These are phyloP conservation scores for Candida albicans DNA, from an alignment of 1,139 yeast species.

Conservation along the genomic window DNA sequence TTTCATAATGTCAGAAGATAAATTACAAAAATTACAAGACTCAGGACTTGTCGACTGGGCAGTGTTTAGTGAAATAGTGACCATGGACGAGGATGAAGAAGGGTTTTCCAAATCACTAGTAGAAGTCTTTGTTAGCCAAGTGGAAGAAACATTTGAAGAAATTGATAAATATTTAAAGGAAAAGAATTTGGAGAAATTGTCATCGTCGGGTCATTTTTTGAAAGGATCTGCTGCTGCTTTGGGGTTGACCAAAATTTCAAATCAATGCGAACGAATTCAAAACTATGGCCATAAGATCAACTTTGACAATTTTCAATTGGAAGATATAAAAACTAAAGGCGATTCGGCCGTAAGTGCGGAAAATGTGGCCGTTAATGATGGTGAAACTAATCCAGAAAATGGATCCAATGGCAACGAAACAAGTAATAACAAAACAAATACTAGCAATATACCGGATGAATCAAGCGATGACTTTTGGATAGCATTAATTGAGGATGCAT, in stretches of 20 bases:
- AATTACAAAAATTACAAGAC: constrained; percentile 39
- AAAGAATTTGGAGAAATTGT: constrained; percentile 58
- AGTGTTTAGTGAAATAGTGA: constrained; percentile 81
- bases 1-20: constrained; percentile 29
- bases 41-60: constrained; percentile 83
- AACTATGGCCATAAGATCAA: constrained; percentile 68
- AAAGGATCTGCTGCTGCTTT: constrained; percentile 96
- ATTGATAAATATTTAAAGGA: constrained; percentile 57
- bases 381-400: background rate
- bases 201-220: constrained; percentile 83
- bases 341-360: constrained; percentile 4
- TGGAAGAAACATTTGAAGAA: constrained; percentile 71
- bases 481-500: constrained; percentile 52
- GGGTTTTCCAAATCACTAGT: constrained; percentile 79
- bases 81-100: constrained; percentile 93
- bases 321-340: constrained; percentile 11
- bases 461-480: constrained; percentile 48
- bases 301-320: constrained; percentile 42
- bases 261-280: constrained; percentile 90
- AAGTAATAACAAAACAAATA: constrained; percentile 5
- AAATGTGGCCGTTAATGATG: background rate
- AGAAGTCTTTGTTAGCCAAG: constrained; percentile 86
- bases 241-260: constrained; percentile 78
- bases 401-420: background rate
- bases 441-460: constrained; percentile 17